phyloP scores from a whole-genome alignment of 805 yeast genomes.

The Ogataea paradorogensis region DNA sequence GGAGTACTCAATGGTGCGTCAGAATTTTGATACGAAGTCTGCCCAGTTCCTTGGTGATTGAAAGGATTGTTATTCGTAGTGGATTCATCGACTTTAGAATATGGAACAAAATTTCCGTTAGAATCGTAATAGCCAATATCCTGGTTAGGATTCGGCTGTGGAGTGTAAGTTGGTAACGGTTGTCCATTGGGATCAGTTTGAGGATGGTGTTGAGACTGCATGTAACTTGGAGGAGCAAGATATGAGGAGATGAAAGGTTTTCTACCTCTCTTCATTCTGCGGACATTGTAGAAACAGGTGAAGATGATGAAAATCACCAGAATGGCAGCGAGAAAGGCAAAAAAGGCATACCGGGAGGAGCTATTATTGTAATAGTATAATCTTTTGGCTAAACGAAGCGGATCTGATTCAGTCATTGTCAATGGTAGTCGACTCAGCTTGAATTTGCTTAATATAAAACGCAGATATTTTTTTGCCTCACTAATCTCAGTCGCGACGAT shows the following conservation, averaged over 20 bases:
- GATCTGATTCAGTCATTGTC: background rate
- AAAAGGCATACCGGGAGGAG: constrained; percentile 61
- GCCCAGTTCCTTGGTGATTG: constrained; percentile 15
- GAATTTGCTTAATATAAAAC: background rate
- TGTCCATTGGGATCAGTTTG: constrained; percentile 41
- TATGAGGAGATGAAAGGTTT: constrained; percentile 61
- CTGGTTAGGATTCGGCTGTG: constrained; percentile 54
- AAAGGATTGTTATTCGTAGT: background rate
- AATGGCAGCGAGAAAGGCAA: constrained; percentile 55
- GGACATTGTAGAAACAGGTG: constrained; percentile 54
- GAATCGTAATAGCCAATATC: constrained; percentile 79
- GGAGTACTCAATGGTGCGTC: constrained; percentile 11
- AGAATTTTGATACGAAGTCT: constrained; percentile 1
- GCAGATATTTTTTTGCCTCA: background rate
- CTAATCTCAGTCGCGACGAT: background rate
- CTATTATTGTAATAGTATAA: constrained; percentile 14
- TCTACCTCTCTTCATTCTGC: constrained; percentile 49
- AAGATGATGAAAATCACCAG: constrained; percentile 45
- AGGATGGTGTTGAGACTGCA: constrained; percentile 51
- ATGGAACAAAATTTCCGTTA: constrained; percentile 48
- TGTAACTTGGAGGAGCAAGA: constrained; percentile 64
- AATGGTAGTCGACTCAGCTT: background rate
- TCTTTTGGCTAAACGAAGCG: constrained; percentile 15
- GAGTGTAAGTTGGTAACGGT: constrained; percentile 69
- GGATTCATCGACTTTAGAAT: constrained; percentile 22